phyloP scores from a whole-genome alignment of 352 stramenopile genomes.

The Globisporangium polare region DNA sequence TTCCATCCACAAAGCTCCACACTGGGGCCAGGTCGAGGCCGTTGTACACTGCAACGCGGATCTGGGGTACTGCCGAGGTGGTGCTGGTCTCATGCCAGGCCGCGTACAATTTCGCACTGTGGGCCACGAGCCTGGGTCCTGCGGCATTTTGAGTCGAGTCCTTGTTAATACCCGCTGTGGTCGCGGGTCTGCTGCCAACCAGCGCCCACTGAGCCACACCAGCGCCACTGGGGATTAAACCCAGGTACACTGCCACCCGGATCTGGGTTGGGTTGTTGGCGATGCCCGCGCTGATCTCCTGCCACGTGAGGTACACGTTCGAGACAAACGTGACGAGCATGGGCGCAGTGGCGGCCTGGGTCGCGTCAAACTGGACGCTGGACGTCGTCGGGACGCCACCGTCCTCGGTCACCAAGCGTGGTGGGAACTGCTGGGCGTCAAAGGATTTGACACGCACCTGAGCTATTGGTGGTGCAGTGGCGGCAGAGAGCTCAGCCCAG shows the following conservation, averaged over 20 bases:
- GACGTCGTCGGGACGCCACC: constrained; percentile 20
- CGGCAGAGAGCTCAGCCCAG: constrained; percentile 41
- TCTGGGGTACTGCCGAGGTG: constrained; percentile 21
- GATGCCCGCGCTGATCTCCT: constrained; percentile 27
- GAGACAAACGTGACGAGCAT: constrained; percentile 22
- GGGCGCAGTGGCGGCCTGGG: constrained; percentile 30
- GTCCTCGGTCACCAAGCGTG: constrained; percentile 40
- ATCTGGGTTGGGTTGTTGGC: constrained; percentile 41
- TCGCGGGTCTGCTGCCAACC: constrained; percentile 23
- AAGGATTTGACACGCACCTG: constrained; percentile 53
- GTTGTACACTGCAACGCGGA: constrained; percentile 59
- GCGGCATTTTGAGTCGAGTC: constrained; percentile 29
- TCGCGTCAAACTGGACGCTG: constrained; percentile 41
- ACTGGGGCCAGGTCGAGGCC: constrained; percentile 27
- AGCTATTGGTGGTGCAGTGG: neutral
- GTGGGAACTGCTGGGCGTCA: constrained; percentile 27
- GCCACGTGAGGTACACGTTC: constrained; percentile 52
- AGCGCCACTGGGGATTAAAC: constrained; percentile 14
- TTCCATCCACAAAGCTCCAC: constrained; percentile 64
- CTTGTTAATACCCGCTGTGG: constrained; percentile 42
- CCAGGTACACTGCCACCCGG: constrained; percentile 33
- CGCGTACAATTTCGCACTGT: constrained; percentile 45
- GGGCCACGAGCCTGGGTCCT: constrained; percentile 23
- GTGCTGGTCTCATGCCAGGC: constrained; percentile 48
- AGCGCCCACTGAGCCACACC: constrained; percentile 35